Conservation (phyloP, 805 yeast species). For the Priceomyces fermenticarens region DNA sequence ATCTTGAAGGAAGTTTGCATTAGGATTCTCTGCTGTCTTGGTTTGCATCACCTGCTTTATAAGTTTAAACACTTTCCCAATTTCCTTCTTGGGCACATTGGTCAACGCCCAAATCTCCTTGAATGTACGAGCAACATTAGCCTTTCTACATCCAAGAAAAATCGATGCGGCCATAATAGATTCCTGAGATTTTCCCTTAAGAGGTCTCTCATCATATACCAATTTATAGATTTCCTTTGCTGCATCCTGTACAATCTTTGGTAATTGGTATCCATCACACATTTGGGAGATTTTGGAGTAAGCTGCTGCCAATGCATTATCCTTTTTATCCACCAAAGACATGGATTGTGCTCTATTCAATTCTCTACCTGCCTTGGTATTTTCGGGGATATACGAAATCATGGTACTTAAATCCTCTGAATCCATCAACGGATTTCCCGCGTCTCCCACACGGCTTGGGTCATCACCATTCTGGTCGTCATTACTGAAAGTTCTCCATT, state of each 20-base stretch:
- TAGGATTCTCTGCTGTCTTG: slow-evolving; percentile 53
- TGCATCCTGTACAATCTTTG: slow-evolving; percentile 94
- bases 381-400: slow-evolving; percentile 84
- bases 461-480: slow-evolving; percentile 98
- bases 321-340: slow-evolving; percentile 81
- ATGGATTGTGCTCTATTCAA: slow-evolving; percentile 86
- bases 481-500: slow-evolving; percentile 97
- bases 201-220: slow-evolving; percentile 79
- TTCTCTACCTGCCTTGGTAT: slow-evolving; percentile 83
- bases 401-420: slow-evolving; percentile 90
- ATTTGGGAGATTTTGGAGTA: slow-evolving; percentile 88
- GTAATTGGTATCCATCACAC: slow-evolving; percentile 95
- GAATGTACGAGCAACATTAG: slow-evolving; percentile 90
- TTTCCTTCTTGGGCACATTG: slow-evolving; percentile 89
- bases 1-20: slow-evolving; percentile 41
- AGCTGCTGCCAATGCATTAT: slow-evolving; percentile 83
- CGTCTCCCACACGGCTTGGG: slow-evolving; percentile 99
- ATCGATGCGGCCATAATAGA: slow-evolving; percentile 96
- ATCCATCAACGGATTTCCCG: slow-evolving; percentile 87
- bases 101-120: slow-evolving; percentile 95
- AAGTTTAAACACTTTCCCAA: slow-evolving; percentile 84
- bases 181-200: slow-evolving; percentile 90
- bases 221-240: slow-evolving; percentile 94
- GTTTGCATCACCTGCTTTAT: slow-evolving; percentile 60
- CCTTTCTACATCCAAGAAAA: slow-evolving; percentile 89